These are phyloP conservation scores for Sarocladium strictum DNA, from an alignment of 2,329 filamentous ascomycete species.

Conservation along the genomic window DNA sequence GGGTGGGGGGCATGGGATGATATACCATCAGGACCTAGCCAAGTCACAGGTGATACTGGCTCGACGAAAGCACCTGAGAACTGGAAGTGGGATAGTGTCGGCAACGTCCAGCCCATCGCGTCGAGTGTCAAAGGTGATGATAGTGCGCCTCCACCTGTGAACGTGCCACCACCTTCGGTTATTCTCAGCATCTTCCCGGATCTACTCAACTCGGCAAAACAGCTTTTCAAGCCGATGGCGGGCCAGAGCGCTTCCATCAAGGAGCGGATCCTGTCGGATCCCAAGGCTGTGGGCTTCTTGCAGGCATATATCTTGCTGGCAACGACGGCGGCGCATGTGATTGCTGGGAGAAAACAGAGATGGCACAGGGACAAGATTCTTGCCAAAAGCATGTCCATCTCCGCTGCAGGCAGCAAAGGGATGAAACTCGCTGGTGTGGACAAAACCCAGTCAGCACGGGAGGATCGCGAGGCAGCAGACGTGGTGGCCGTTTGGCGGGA, in stretches of 20 bases:
- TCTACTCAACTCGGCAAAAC: slow-evolving; percentile 60
- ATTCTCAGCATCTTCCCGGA: slow-evolving; percentile 71
- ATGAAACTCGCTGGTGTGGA: slow-evolving; percentile 92
- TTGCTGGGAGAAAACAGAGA: slow-evolving; percentile 76
- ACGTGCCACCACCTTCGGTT: slow-evolving; percentile 82
- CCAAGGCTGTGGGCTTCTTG: slow-evolving; percentile 57
- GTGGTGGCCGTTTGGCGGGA: slow-evolving; percentile 69
- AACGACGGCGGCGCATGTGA: slow-evolving; percentile 68
- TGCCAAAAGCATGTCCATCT: slow-evolving; percentile 83
- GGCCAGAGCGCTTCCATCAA: slow-evolving; percentile 52
- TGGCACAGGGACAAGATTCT: slow-evolving; percentile 89
- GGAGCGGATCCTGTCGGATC: slow-evolving; percentile 57
- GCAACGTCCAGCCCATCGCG: slow-evolving; percentile 21
- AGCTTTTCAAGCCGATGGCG: slow-evolving; percentile 60
- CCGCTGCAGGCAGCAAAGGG: slow-evolving; percentile 66
- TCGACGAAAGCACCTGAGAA: slow-evolving; percentile 19
- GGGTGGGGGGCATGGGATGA: slow-evolving; percentile 50
- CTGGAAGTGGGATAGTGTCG: slow-evolving; percentile 47
- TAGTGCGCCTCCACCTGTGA: slow-evolving; percentile 64
- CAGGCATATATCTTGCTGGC: slow-evolving; percentile 57
- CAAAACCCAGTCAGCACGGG: slow-evolving; percentile 72
- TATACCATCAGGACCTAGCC: slow-evolving; percentile 22
- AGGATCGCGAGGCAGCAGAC: slow-evolving; percentile 80
- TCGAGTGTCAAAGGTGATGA: slow-evolving; percentile 20
- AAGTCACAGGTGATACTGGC: slow-evolving; percentile 14